These are phyloP conservation scores for Phoenix roebelenii DNA, from an alignment of 176 grass and related monocot genomes.

Conservation along the genomic window DNA sequence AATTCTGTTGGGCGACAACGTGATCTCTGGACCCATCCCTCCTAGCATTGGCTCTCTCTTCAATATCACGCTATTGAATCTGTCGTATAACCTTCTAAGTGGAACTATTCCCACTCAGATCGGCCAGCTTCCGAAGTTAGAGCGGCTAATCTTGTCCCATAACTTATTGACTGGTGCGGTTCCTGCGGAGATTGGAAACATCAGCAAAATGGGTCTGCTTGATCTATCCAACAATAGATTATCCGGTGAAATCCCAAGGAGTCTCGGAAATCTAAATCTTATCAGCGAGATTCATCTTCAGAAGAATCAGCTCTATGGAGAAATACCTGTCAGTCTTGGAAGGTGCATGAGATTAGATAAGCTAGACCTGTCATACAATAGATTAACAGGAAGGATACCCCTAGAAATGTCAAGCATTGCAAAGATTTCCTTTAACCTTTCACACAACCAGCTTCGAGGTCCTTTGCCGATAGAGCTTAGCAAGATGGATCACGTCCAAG, in stretches of 20 bases:
- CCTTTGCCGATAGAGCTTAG: conserved; percentile 30
- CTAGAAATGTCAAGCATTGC: conserved; percentile 31
- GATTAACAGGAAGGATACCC: conserved; percentile 34
- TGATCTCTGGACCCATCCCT: conserved; percentile 59
- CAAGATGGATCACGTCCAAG: conserved; percentile 38
- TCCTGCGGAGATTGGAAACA: conserved; percentile 42
- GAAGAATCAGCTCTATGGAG: conserved; percentile 36
- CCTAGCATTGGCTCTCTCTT: conserved; percentile 34
- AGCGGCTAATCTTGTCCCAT: conserved; percentile 41
- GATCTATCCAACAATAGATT: conserved; percentile 49
- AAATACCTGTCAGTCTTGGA: conserved; percentile 49
- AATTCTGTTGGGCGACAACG: conserved; percentile 50
- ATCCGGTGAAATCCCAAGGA: conserved; percentile 37
- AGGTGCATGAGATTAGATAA: conserved; percentile 1
- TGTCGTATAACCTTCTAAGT: conserved; percentile 58
- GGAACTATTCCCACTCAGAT: conserved; percentile 52
- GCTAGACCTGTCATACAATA: conserved; percentile 66
- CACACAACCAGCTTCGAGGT: conserved; percentile 53
- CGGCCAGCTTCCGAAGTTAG: conserved; percentile 22
- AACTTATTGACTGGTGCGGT: conserved; percentile 41
- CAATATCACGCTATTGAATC: conserved; percentile 61
- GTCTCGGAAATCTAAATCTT: conserved; percentile 32
- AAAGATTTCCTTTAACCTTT: conserved; percentile 54
- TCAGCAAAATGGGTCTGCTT: conserved; percentile 33
- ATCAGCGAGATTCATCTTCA: conserved; percentile 30